Evolutionary conservation across 805 yeast species (phyloP).

Genomic region (Nakazawaea ishiwadae): DNA sequence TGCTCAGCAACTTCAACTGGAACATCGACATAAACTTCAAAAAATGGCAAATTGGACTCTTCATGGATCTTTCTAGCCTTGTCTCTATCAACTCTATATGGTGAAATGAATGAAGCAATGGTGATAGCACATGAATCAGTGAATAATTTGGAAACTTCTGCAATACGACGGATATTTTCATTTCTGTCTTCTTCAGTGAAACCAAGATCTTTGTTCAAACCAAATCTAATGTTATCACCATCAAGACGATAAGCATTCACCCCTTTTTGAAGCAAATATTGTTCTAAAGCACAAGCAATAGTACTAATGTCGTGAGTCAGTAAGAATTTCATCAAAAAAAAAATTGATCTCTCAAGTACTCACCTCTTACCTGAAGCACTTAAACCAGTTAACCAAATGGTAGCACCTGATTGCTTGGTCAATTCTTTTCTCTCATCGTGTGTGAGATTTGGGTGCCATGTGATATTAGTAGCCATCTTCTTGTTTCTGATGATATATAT

Average conservation of each 20-base stretch:
- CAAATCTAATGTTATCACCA: constrained; percentile 93
- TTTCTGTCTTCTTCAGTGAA: constrained; percentile 88
- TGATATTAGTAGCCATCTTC: constrained; percentile 92
- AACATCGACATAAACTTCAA: constrained; percentile 90
- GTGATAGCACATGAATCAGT: constrained; percentile 90
- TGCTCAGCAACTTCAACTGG: constrained; percentile 93
- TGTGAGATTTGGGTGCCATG: constrained; percentile 92
- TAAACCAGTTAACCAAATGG: constrained; percentile 93
- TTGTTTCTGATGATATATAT: too few species aligned
- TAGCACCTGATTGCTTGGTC: constrained; percentile 80
- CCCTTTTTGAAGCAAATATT: constrained; percentile 63
- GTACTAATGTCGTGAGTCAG: constrained; percentile 54
- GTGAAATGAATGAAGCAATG: constrained; percentile 88
- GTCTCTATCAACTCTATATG: constrained; percentile 80
- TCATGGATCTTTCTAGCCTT: constrained; percentile 83
- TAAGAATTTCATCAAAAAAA: too few species aligned
- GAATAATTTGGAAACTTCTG: constrained; percentile 90
- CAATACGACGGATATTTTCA: constrained; percentile 91
- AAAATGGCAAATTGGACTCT: constrained; percentile 70
- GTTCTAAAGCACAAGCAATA: constrained; percentile 92
- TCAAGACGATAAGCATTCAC: constrained; percentile 82
- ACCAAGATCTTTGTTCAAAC: constrained; percentile 91
- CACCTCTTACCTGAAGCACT: constrained; percentile 85
- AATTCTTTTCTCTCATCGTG: constrained; percentile 72
- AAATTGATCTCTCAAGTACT: constrained; percentile 7